Evolutionary conservation across 2,329 filamentous ascomycete genomes (phyloP).

Genomic region (Xylaria sp.): DNA sequence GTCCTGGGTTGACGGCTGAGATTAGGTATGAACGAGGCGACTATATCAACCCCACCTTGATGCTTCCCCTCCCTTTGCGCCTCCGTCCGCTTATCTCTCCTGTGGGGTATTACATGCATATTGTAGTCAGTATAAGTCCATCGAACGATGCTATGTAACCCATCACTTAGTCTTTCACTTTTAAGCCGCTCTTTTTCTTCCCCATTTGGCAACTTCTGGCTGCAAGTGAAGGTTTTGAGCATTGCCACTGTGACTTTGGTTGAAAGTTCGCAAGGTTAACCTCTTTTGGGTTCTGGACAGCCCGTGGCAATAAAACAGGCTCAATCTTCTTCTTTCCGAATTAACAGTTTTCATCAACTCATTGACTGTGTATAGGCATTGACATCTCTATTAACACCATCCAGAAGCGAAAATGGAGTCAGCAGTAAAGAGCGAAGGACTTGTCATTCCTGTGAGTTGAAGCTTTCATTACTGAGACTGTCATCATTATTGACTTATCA

Average conservation of each 20-base stretch:
- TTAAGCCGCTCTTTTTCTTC: background rate
- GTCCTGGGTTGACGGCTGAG: conserved; percentile 5
- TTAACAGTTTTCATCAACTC: background rate
- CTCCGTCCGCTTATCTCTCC: conserved; percentile 28
- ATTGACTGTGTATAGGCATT: background rate
- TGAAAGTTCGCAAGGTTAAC: background rate
- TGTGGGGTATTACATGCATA: conserved; percentile 32
- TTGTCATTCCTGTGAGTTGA: conserved; percentile 63
- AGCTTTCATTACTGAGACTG: background rate
- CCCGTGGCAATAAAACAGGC: background rate
- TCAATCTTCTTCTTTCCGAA: background rate
- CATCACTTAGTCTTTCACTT: background rate
- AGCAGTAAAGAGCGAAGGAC: conserved; percentile 61
- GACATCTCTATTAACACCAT: background rate
- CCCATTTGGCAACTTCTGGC: background rate
- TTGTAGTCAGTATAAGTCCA: conserved; percentile 22
- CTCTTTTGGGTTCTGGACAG: background rate
- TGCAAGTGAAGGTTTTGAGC: background rate
- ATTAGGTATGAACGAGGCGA: conserved; percentile 14
- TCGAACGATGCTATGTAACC: conserved; percentile 10
- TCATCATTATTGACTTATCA: conserved; percentile 26
- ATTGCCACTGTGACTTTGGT: background rate
- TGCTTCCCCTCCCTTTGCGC: conserved; percentile 21
- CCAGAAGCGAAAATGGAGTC: conserved; percentile 48
- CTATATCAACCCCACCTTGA: conserved; percentile 30